Evolutionary conservation across 2,329 filamentous ascomycete genomes (phyloP), one percentile per base, ranked within the genome.

Genomic region (Tympanopsis confertula): DNA sequence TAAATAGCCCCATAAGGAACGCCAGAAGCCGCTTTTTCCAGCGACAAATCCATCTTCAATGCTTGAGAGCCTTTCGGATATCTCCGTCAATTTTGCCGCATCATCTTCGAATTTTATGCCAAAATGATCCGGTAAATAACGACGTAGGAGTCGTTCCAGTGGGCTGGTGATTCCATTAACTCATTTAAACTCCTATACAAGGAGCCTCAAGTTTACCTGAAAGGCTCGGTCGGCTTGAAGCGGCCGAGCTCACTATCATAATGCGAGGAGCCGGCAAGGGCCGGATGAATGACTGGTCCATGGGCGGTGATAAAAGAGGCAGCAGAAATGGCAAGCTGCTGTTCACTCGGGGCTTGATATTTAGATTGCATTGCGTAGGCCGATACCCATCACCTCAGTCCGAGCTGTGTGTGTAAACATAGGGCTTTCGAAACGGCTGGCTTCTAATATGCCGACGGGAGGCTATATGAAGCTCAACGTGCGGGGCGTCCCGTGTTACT

Each of bases 1-100:
- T 28, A 37, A n/a, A 15, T 37, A 15, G 24, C 24, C 19, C 35
- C 35, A 37, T 20, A 37, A 20, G 5, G 17, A 20, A 4, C 17
- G 35, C 35, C 35, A 37, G 7, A 37, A 37, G 15, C 18, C 20
- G 4, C 24, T 28, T 17, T 20, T 13, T n/a, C 4, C 17, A 4
- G 19, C 35, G n/a, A 13, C 24, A 13, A 20, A 37, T 10, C 20
- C 13, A 15, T n/a, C 7, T 28, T 37, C 35, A 13, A n/a, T 15
- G 7, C 24, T 19, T 19, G 14, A 4, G 18, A 37, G 19, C 20
- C 18, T 37, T 4, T 37, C 35, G n/a, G 18, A 13, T 22, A 38
- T 19, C 15, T 15, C 14, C 15, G 17, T 15, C 29, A 28, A n/a
- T 28, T 28, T 28, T n/a, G 10, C n/a, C n/a, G 24, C 24, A n/a